Evolutionary conservation across 1,284 basidiomycete genomes (phyloP), one percentile per base, ranked within the genome.

Genomic region (Sporisorium reilianum): DNA sequence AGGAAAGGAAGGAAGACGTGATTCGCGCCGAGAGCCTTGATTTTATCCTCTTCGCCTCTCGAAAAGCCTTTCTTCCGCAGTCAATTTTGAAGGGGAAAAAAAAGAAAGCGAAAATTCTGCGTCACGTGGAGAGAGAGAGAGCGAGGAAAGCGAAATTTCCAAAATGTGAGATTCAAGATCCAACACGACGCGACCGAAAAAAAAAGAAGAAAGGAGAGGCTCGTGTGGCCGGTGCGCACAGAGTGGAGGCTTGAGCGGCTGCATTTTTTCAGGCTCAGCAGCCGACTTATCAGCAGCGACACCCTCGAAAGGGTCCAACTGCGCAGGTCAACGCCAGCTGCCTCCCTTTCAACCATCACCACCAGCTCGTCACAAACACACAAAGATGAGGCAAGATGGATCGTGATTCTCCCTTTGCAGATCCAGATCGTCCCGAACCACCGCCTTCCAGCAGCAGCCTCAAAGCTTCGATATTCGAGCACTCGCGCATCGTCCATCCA

Each of bases 401-500:
- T 46, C 45, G 56, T 44, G 45, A 64, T 25, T 74, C 71, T 20
- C 71, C 71, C 45, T 74, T 74, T 55, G 71, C 71, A 45, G 71
- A 74, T 59, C 71, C 71, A 36, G 65, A 68, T 50, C 57, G 55
- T 34, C 62, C 57, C 30, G 64, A 71, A 44, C 55, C 56, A 23
- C 57, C 57, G 38, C 52, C 56, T n/a, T 56, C 57, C 62, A 34
- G 12, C 11, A 61, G 44, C 54, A 70, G 61, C 48, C 60, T 70
- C 55, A 74, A 62, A n/a, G 46, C 57, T 1, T 75, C 72, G 20
- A 72, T 76, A 55, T 76, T 76, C 60, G 74, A 72, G 10, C 69
- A 72, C 14, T 76, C 74, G 8, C 64, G 69, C 55, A 69, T 76
- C 65, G 69, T 68, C 2, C 71, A 74, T 59, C 71, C 71, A 26